These are phyloP conservation scores for Cymbidium sinense DNA, from an alignment of 106 monocot species.

Conservation along the genomic window DNA sequence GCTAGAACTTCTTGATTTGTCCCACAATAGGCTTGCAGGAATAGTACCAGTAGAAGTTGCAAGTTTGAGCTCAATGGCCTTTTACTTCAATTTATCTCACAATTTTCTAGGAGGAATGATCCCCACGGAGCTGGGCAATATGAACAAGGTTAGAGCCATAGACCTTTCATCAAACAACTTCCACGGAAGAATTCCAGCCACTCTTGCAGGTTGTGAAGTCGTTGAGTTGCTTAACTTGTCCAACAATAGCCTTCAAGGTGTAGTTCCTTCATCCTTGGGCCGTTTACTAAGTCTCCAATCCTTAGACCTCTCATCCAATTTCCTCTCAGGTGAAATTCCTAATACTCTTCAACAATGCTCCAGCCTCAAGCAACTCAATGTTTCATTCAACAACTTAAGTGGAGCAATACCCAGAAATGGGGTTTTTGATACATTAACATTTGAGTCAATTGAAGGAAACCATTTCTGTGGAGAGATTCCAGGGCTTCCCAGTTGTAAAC, in stretches of 20 bases:
- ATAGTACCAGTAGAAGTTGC: slow-evolving; percentile 35
- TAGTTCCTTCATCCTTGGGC: slow-evolving; percentile 27
- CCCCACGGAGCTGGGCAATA: slow-evolving; percentile 23
- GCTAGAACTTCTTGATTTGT: slow-evolving; percentile 37
- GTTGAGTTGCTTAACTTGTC: slow-evolving; percentile 28
- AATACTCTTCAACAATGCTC: slow-evolving; percentile 14
- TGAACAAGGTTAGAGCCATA: slow-evolving; percentile 31
- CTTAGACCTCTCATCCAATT: slow-evolving; percentile 33
- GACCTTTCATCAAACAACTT: slow-evolving; percentile 34
- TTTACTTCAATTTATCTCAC: slow-evolving; percentile 37
- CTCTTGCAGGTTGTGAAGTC: slow-evolving; percentile 19
- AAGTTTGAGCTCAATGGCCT: slow-evolving; percentile 27
- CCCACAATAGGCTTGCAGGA: slow-evolving; percentile 43
- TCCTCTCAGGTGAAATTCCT: slow-evolving; percentile 32
- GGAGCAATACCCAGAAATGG: slow-evolving; percentile 24
- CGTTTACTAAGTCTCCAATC: slow-evolving; percentile 10
- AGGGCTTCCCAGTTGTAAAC: slow-evolving; percentile 21
- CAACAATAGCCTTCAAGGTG: slow-evolving; percentile 28
- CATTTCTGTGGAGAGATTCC: slow-evolving; percentile 21
- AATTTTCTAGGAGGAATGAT: slow-evolving; percentile 20
- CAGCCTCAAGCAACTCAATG: slow-evolving; percentile 17
- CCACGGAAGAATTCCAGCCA: slow-evolving; percentile 22
- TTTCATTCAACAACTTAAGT: slow-evolving; percentile 37
- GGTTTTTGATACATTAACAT: slow-evolving; percentile 13
- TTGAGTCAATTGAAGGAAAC: slow-evolving; percentile 20